phyloP scores from a whole-genome alignment of 352 stramenopile genomes.

The Phytophthora chlamydospora region DNA sequence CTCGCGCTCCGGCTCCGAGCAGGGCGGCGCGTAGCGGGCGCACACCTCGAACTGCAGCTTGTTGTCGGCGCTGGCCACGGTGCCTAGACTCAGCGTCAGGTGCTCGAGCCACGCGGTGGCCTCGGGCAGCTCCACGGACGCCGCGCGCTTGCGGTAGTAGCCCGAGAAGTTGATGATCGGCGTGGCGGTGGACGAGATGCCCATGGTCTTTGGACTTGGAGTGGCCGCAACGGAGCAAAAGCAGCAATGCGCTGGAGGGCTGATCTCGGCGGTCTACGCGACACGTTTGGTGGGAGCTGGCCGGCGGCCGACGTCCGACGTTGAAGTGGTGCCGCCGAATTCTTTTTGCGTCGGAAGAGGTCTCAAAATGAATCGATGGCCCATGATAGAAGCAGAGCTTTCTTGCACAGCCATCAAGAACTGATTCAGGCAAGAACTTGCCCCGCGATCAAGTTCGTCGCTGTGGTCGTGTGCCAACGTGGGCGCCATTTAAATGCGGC shows the following conservation, averaged over 20 bases:
- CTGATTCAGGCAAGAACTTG: too few relatives aligned
- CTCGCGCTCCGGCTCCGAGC: conserved; percentile 15
- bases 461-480: too few relatives aligned
- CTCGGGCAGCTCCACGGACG: conserved; percentile 36
- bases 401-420: too few relatives aligned
- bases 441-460: too few relatives aligned
- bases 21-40: conserved; percentile 31
- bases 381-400: too few relatives aligned
- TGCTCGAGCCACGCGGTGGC: conserved; percentile 43
- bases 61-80: conserved; percentile 8
- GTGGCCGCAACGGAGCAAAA: conserved; percentile 19
- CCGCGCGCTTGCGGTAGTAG: conserved; percentile 34
- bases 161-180: conserved; percentile 38
- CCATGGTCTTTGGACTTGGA: conserved; percentile 22
- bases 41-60: conserved; percentile 32
- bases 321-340: too few relatives aligned
- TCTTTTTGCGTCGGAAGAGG: too few relatives aligned
- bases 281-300: too few relatives aligned
- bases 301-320: too few relatives aligned
- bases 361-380: too few relatives aligned
- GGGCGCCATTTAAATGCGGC: too few relatives aligned
- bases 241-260: conserved; percentile 7
- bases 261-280: too few relatives aligned
- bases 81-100: conserved; percentile 29
- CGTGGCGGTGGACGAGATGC: conserved; percentile 18